A percentile compares a stretch with the other conserved stretches of the same genome.
These are phyloP conservation scores for Stropharia rugosoannulata DNA, from an alignment of 768 basidiomycete genomes.

Conservation along the genomic window DNA sequence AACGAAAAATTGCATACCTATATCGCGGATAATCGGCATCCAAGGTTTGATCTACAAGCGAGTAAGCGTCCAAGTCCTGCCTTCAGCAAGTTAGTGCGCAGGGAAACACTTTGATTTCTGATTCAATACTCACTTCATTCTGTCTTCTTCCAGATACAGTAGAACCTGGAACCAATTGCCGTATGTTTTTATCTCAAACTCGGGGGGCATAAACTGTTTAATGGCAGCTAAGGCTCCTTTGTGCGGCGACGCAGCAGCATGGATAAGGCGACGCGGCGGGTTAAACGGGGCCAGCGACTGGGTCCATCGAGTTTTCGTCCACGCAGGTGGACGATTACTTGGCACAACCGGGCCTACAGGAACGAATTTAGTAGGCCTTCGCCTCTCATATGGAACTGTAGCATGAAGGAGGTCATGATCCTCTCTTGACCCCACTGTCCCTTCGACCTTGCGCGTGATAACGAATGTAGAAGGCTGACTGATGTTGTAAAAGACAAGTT, in stretches of 20 bases:
- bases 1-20: slow-evolving; percentile 30
- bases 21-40: slow-evolving; percentile 37
- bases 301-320: slow-evolving; percentile 36
- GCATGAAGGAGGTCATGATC: slow-evolving; percentile 51
- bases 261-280: slow-evolving; percentile 29
- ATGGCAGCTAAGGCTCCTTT: slow-evolving; percentile 18
- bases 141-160: slow-evolving; percentile 50
- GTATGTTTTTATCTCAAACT: slow-evolving; percentile 38
- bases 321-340: slow-evolving; percentile 36
- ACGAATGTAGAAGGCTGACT: slow-evolving; percentile 35
- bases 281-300: slow-evolving; percentile 29
- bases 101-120: background rate
- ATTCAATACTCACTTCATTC: slow-evolving; percentile 34
- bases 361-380: slow-evolving; percentile 21
- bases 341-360: slow-evolving; percentile 30
- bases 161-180: slow-evolving; percentile 42
- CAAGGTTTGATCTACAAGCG: slow-evolving; percentile 35
- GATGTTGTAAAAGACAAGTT: slow-evolving; percentile 42
- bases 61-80: slow-evolving; percentile 36
- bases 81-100: slow-evolving; percentile 18
- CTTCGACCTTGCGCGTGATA: slow-evolving; percentile 44
- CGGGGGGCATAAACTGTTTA: slow-evolving; percentile 34
- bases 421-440: slow-evolving; percentile 45
- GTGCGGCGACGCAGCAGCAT: slow-evolving; percentile 27
- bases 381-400: slow-evolving; percentile 38